These are phyloP conservation scores for Davidsoniella eucalypti DNA, from an alignment of 2,329 filamentous ascomycete genomes.

Conservation along the genomic window DNA sequence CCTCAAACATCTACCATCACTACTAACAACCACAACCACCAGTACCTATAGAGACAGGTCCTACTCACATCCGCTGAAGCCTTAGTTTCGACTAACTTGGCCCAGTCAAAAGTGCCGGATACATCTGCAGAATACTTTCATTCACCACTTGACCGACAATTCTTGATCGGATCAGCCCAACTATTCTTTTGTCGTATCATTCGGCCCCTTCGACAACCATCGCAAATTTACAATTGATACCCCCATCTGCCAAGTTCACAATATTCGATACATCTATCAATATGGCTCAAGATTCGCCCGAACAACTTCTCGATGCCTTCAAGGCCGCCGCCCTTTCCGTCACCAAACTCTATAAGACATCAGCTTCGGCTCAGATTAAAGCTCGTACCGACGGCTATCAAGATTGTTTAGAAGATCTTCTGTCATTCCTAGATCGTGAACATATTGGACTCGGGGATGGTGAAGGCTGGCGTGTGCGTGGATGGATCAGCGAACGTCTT, in stretches of 20 bases:
- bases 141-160: background rate
- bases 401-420: conserved; percentile 78
- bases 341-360: conserved; percentile 90
- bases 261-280: background rate
- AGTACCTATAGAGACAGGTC: too few relatives aligned
- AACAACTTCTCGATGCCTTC: conserved; percentile 72
- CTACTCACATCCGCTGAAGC: too few relatives aligned
- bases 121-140: background rate
- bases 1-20: too few relatives aligned
- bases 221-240: background rate
- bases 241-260: background rate
- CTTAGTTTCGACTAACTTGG: too few relatives aligned
- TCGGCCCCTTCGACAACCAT: background rate
- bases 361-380: conserved; percentile 58
- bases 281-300: conserved; percentile 26
- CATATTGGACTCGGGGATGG: conserved; percentile 64
- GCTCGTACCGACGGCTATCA: conserved; percentile 75
- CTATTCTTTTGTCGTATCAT: background rate
- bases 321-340: conserved; percentile 84
- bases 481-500: conserved; percentile 52
- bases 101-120: too few relatives aligned
- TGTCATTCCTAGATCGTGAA: conserved; percentile 71
- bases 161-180: background rate
- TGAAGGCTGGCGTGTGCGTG: conserved; percentile 48
- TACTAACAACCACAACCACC: too few relatives aligned